Conservation (phyloP, 2,329 filamentous ascomycete species). For the Neonectria sp. region DNA sequence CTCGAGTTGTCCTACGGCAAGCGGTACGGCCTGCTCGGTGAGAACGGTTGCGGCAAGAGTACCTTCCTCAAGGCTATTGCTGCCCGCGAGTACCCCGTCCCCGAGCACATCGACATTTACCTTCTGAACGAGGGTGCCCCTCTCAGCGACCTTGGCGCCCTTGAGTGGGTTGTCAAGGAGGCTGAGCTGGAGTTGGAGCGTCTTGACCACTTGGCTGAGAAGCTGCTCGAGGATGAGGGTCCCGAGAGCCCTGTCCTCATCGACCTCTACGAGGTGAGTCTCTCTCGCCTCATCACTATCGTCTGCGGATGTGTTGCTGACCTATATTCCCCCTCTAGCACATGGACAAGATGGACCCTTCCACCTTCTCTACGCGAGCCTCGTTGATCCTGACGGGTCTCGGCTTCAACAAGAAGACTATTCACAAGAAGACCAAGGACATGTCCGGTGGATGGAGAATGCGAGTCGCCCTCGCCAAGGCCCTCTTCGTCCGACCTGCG, state of each 20-base stretch:
- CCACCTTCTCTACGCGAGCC: slow-evolving; percentile 95
- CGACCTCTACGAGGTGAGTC: slow-evolving; percentile 92
- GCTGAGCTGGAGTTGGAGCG: slow-evolving; percentile 93
- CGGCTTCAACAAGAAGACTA: slow-evolving; percentile 98
- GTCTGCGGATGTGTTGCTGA: slow-evolving; percentile 34
- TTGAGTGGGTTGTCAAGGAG: slow-evolving; percentile 98
- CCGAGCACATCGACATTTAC: slow-evolving; percentile 98
- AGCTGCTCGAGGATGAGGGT: slow-evolving; percentile 91
- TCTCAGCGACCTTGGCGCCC: slow-evolving; percentile 87
- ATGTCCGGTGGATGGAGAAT: slow-evolving; percentile 99
- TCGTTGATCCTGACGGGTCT: slow-evolving; percentile 98
- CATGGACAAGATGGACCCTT: slow-evolving; percentile 99
- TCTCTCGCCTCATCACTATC: neutral
- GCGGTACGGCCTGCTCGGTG: slow-evolving; percentile 94
- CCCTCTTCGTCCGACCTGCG: slow-evolving; percentile 97
- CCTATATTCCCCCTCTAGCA: slow-evolving; percentile 69
- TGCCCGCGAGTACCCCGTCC: slow-evolving; percentile 94
- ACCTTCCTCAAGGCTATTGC: slow-evolving; percentile 97
- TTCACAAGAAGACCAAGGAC: slow-evolving; percentile 99
- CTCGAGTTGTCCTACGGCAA: slow-evolving; percentile 94
- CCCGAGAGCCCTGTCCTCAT: slow-evolving; percentile 92
- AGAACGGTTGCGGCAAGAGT: slow-evolving; percentile 99
- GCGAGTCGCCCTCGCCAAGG: slow-evolving; percentile 98
- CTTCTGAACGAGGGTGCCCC: slow-evolving; percentile 97
- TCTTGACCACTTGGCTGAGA: slow-evolving; percentile 90